Conservation (phyloP, 139 green algal genomes). For the Ettlia oleoabundans region DNA sequence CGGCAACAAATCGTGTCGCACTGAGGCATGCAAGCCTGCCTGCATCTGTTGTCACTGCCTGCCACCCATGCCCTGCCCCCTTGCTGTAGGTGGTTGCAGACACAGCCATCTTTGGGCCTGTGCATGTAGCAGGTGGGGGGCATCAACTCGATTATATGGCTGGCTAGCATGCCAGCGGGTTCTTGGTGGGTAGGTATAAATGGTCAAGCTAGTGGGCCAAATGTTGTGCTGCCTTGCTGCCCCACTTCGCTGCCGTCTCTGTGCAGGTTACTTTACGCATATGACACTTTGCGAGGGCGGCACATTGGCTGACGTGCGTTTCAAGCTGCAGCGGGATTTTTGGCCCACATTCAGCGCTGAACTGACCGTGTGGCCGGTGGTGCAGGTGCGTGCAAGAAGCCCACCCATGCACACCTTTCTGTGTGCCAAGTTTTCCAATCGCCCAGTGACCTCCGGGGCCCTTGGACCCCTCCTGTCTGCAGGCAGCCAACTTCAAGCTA, state of each 20-base stretch:
- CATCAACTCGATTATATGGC: too few species aligned
- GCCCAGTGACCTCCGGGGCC: too few species aligned
- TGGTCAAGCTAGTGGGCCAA: too few species aligned
- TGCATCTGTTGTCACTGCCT: not conserved
- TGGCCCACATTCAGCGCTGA: conserved; percentile 44
- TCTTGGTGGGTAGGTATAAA: too few species aligned
- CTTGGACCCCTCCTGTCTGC: too few species aligned
- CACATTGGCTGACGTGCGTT: not conserved
- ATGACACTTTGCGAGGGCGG: conserved; percentile 37
- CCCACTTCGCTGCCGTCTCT: too few species aligned
- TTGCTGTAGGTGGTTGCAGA: conserved; percentile 39
- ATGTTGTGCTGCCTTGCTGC: too few species aligned
- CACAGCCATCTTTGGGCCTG: conserved; percentile 39
- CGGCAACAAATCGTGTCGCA: too few species aligned
- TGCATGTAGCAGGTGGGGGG: conserved; percentile 30
- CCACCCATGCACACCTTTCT: not conserved
- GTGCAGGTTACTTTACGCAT: conserved; percentile 38
- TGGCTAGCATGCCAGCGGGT: not conserved
- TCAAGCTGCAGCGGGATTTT: conserved; percentile 48
- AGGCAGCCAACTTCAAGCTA: conserved; percentile 44
- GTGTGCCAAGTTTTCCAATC: too few species aligned
- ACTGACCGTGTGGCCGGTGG: conserved; percentile 36
- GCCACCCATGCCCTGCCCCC: not conserved
- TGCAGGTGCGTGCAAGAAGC: conserved; percentile 27
- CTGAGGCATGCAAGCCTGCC: too few species aligned